Conservation (phyloP, 305 asterid species). For the Caryopteris hybrid region DNA sequence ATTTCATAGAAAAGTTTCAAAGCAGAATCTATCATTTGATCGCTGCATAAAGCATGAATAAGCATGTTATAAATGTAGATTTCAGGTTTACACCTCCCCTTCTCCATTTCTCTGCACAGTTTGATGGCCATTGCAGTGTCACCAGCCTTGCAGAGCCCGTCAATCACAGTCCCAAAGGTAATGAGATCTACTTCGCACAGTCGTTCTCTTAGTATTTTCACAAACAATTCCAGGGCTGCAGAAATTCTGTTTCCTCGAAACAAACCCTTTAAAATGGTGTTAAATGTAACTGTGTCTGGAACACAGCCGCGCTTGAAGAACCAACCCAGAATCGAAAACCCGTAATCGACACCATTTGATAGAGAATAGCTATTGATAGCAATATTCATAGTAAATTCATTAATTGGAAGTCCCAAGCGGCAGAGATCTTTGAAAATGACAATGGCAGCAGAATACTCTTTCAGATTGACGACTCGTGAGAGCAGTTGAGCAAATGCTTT, state of each 20-base stretch:
- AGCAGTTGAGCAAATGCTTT: background rate
- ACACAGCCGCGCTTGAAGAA: slow-evolving; percentile 13
- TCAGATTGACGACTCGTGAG: background rate
- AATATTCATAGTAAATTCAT: slow-evolving; percentile 1
- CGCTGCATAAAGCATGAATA: slow-evolving; percentile 11
- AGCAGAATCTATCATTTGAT: slow-evolving; percentile 3
- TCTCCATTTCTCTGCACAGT: background rate
- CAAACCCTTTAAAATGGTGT: slow-evolving; percentile 14
- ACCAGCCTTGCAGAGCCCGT: slow-evolving; percentile 17
- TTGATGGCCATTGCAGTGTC: background rate
- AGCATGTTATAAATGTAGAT: background rate
- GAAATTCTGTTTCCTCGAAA: background rate
- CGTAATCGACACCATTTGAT: background rate
- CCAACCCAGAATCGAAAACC: slow-evolving; percentile 5
- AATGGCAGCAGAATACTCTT: background rate
- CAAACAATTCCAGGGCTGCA: slow-evolving; percentile 10
- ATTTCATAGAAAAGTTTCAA: slow-evolving; percentile 3
- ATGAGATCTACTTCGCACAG: background rate
- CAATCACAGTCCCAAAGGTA: background rate
- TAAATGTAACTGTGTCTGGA: background rate
- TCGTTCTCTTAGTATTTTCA: background rate
- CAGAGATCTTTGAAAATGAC: slow-evolving; percentile 4
- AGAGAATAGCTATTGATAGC: background rate
- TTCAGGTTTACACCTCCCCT: background rate
- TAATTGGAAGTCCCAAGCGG: background rate